Percentiles rank a stretch among this genome's conserved stretches.
Conservation (phyloP, 495 filamentous ascomycete species). For the Podospora pseudocomata region DNA sequence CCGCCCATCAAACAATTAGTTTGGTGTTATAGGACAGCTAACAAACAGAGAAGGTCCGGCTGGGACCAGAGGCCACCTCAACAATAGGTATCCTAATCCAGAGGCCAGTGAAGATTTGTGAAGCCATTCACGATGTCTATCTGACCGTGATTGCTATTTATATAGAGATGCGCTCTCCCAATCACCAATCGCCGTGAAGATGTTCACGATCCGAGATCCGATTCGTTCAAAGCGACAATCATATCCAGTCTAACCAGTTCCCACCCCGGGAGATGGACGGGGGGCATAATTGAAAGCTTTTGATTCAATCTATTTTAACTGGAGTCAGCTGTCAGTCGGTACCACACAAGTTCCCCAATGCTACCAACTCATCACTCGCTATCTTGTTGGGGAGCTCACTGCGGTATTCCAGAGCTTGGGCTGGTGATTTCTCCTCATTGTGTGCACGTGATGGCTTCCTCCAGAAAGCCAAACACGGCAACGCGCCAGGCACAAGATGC, state of each 20-base stretch:
- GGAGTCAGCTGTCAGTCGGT: neutral
- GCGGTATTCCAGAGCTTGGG: neutral
- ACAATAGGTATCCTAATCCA: neutral
- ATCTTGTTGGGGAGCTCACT: neutral
- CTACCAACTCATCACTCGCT: neutral
- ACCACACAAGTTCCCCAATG: neutral
- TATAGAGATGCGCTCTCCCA: neutral
- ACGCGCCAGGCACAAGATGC: neutral
- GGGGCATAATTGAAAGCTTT: neutral
- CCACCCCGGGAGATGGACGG: conserved; percentile 20
- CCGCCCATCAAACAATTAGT: neutral
- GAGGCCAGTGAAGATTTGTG: neutral
- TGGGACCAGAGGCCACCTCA: neutral
- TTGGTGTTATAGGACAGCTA: neutral
- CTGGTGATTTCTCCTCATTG: neutral
- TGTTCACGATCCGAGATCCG: conserved; percentile 9
- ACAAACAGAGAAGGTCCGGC: neutral
- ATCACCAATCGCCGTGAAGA: neutral
- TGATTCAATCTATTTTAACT: neutral
- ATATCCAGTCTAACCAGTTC: conserved; percentile 3
- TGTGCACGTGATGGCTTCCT: neutral
- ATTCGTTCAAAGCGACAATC: conserved; percentile 4
- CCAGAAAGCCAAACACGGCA: neutral
- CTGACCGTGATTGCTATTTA: neutral
- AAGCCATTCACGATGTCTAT: neutral